Base-by-base conservation (phyloP, 2,329 filamentous ascomycete species). In the Fusarium annulatum region DNA sequence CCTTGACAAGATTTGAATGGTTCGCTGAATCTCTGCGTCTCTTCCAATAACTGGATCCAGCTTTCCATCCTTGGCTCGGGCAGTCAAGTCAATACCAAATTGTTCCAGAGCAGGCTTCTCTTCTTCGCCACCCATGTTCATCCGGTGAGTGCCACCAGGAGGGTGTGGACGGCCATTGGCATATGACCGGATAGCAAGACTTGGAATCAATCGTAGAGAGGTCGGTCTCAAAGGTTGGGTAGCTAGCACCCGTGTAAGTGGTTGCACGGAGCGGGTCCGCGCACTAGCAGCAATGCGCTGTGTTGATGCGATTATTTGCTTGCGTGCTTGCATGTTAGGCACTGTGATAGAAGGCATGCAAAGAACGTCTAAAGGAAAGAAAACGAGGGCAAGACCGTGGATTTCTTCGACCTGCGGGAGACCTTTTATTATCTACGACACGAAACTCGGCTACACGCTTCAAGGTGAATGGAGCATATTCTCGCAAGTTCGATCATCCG, bases 1-100 rank as follows among this genome's bases (percentile, higher is more conserved):
- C 72, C 96, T 88, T 21, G 95, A 98, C 3, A 99, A 84, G 16
- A 99, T 93, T 79, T 98, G 96, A 67, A 98, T 98, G 0, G 95
- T 97, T 56, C 96, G 88, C 79, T 97, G 94, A 59, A 98, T 97
- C 81, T 98, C 96, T 9, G 90, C 87, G 78, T 98, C 95, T 81
- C 96, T 89, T 26, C 96, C 96, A 79, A 99, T 98, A 19, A 98
- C 96, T 0, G 96, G 96, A 79, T 99, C 96, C 7, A 99, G 88
- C 80, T 97, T 98, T 45, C 96, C 96, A 55, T 93, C 92, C 80
- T 89, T 93, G 26, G 96, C 96, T 77, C 90, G 90, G 18, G 90
- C 93, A 4, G 96, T 98, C 60, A 99, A 86, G 80, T 99, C 96
- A 69, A 98, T 87, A 65, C 96, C 96, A 79, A 92, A 99, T 81